Conservation (phyloP, 495 filamentous ascomycete species). For the Daldinia caldariorum region DNA sequence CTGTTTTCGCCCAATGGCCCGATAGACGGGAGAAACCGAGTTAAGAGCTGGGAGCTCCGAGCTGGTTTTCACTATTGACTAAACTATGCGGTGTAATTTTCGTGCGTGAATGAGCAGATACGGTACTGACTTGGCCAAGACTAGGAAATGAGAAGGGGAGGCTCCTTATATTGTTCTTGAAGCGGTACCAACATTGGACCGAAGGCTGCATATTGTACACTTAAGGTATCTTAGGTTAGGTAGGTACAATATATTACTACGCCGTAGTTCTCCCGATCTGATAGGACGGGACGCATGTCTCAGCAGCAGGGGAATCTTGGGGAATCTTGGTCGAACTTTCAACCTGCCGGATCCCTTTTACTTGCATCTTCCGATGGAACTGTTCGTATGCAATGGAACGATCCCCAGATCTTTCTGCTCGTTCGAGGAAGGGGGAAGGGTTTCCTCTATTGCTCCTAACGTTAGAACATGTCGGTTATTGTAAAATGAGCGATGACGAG, state of each 20-base stretch:
- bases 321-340: conserved; percentile 31
- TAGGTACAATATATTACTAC: conserved; percentile 34
- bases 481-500: conserved; percentile 7
- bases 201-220: conserved; percentile 23
- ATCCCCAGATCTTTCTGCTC: conserved; percentile 11
- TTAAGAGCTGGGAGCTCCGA: conserved; percentile 13
- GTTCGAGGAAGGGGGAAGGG: conserved; percentile 17
- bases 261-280: conserved; percentile 20
- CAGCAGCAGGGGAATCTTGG: conserved; percentile 3
- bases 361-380: conserved; percentile 26
- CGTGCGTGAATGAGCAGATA: conserved; percentile 8
- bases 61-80: conserved; percentile 3
- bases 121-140: neutral
- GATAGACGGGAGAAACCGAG: conserved; percentile 36
- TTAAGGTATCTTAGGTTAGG: no score
- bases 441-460: conserved; percentile 4
- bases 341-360: conserved; percentile 23
- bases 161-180: conserved; percentile 35
- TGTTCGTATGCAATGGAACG: conserved; percentile 19
- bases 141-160: conserved; percentile 41
- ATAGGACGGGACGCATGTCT: conserved; percentile 34
- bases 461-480: conserved; percentile 11
- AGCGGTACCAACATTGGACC: conserved; percentile 22
- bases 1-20: conserved; percentile 27
- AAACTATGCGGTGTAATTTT: conserved; percentile 22